These are phyloP conservation scores for Arthrobotrys pseudoclavata DNA, from an alignment of 2,329 filamentous ascomycete species.

Conservation along the genomic window DNA sequence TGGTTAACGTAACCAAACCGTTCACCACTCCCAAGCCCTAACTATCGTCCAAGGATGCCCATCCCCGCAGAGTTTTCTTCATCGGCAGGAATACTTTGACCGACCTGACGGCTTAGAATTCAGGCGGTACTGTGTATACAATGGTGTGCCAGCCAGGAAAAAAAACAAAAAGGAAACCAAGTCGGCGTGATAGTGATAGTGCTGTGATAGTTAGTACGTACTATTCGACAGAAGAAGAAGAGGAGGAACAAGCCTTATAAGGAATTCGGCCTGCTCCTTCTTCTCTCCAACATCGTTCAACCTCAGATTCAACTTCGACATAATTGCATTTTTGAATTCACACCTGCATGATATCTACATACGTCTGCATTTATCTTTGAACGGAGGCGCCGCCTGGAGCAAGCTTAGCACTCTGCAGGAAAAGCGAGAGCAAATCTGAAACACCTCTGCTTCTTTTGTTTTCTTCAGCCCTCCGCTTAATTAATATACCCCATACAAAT, in stretches of 20 bases:
- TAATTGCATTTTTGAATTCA: background rate
- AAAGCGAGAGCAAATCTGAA: conserved; percentile 32
- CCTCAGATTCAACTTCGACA: background rate
- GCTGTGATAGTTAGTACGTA: background rate
- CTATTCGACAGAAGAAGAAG: background rate
- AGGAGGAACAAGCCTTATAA: conserved; percentile 23
- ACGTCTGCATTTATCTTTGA: background rate
- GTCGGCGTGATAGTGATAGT: conserved; percentile 14
- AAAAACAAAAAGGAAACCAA: conserved; percentile 1
- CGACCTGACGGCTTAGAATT: background rate
- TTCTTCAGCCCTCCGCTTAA: conserved; percentile 13
- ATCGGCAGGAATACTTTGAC: conserved; percentile 13
- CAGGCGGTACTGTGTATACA: conserved; percentile 6
- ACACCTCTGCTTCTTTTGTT: conserved; percentile 33
- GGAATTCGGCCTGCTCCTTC: conserved; percentile 19
- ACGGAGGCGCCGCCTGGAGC: conserved; percentile 15
- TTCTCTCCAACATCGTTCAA: background rate
- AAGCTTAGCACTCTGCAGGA: background rate
- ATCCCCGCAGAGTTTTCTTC: conserved; percentile 14
- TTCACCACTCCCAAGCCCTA: background rate
- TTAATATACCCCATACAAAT: conserved; percentile 10
- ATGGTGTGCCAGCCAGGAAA: background rate
- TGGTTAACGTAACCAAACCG: background rate
- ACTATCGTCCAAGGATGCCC: conserved; percentile 1
- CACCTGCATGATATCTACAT: conserved; percentile 1